Evolutionary conservation across 495 filamentous ascomycete genomes (phyloP), one percentile per base, ranked within the genome.

Genomic region (Cladorrhinum samala): DNA sequence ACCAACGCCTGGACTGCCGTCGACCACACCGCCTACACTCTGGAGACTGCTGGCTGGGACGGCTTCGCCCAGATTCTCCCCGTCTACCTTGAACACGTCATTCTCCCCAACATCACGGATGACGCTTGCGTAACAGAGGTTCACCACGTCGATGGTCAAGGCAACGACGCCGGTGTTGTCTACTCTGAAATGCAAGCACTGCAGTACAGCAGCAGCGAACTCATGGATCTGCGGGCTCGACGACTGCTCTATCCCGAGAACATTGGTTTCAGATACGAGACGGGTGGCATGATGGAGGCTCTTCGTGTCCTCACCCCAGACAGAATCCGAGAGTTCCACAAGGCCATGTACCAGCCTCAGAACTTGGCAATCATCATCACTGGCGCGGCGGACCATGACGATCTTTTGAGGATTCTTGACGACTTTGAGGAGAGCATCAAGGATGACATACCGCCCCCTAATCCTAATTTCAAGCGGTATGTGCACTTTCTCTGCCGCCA

Each of bases 131-230:
- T 94, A 59, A 99, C 93, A 2, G 93, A 99, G 62, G 93, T 99
- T 23, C 88, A 95, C 71, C 94, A 99, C 67, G 79, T 99, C 49
- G 88, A 99, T 67, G 90, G 89, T 33, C 77, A 83, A 52, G 93
- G 92, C 44, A 84, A 97, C 57, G 94, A 99, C 78, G 93, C 93
- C 21, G 93, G 91, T 55, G 93, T 98, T 3, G 93, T 97, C 17
- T 99, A 97, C 72, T 96, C 94, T 1, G 93, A 99, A 69, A 97
- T 99, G 93, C 93, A 99, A 66, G 94, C 83, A 9, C 82, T 93
- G 1, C 86, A 99, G 66, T 95, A 96, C 63, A 85, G 78, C 16
- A 80, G 84, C 53, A 71, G 72, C 13, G 87, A 95, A 65, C 81
- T 96, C 30, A 95, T 97, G 78, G 86, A 92, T 50, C 76, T 95